phyloP scores from a whole-genome alignment of 1,284 basidiomycete species.

The Cryptococcus depauperatus region DNA sequence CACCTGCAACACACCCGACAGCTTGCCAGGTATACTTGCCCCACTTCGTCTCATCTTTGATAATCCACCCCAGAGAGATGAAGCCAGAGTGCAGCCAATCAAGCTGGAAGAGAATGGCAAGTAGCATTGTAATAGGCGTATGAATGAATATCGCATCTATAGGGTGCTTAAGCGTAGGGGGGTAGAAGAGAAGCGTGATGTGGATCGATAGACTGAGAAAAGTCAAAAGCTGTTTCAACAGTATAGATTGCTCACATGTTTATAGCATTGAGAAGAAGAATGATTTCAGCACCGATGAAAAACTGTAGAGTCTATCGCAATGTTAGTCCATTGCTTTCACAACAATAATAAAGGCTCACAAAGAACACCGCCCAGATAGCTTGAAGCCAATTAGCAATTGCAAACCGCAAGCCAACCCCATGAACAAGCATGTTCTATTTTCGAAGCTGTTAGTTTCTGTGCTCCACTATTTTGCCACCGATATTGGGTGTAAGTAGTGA shows the following conservation, averaged over 20 bases:
- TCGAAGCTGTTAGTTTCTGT: slow-evolving; percentile 37
- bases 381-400: slow-evolving; percentile 72
- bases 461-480: slow-evolving; percentile 2
- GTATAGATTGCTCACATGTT: slow-evolving; percentile 31
- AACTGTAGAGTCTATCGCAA: slow-evolving; percentile 38
- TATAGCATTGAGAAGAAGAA: slow-evolving; percentile 39
- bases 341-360: slow-evolving; percentile 47
- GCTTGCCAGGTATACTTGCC: slow-evolving; percentile 40
- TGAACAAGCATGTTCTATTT: slow-evolving; percentile 55
- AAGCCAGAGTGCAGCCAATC: slow-evolving; percentile 49
- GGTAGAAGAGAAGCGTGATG: slow-evolving; percentile 38
- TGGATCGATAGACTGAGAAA: slow-evolving; percentile 37
- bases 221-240: not conserved
- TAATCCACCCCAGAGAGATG: slow-evolving; percentile 47
- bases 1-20: slow-evolving; percentile 26
- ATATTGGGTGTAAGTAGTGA: not conserved
- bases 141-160: slow-evolving; percentile 50
- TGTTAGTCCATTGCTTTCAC: not conserved
- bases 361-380: slow-evolving; percentile 74
- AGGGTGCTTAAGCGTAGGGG: slow-evolving; percentile 41
- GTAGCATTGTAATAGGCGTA: slow-evolving; percentile 47
- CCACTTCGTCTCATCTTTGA: slow-evolving; percentile 27
- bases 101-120: slow-evolving; percentile 47
- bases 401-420: slow-evolving; percentile 68
- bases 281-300: slow-evolving; percentile 39